Evolutionary conservation across 805 yeast genomes (phyloP).

Genomic region (Isabelozyma heimii): DNA sequence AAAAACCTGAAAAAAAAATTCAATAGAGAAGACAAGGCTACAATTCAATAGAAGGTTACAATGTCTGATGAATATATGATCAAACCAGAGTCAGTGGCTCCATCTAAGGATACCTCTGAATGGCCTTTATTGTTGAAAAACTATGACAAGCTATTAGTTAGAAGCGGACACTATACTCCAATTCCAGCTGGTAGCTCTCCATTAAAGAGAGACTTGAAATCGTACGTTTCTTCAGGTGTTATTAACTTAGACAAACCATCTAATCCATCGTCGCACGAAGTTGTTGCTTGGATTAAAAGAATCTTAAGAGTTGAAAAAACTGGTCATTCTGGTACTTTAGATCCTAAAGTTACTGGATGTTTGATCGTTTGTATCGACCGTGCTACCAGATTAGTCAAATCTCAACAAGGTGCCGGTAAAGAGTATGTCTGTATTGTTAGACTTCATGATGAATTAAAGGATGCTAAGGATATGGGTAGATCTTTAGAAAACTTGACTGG

Average conservation of each 20-base stretch:
- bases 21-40: neutral
- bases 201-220: constrained; percentile 85
- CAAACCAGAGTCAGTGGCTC: constrained; percentile 81
- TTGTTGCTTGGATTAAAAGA: constrained; percentile 98
- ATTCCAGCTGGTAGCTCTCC: constrained; percentile 96
- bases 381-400: constrained; percentile 96
- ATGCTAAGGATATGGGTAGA: constrained; percentile 84
- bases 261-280: constrained; percentile 98
- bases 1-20: constrained; percentile 5
- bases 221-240: constrained; percentile 91
- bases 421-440: constrained; percentile 98
- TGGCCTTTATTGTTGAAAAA: constrained; percentile 96
- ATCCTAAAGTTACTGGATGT: constrained; percentile 98
- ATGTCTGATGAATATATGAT: constrained; percentile 76
- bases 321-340: constrained; percentile 98
- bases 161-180: constrained; percentile 97
- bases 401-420: constrained; percentile 99
- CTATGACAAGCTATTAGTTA: constrained; percentile 89
- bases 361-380: constrained; percentile 96
- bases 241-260: constrained; percentile 97
- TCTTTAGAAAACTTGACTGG: constrained; percentile 93
- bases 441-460: constrained; percentile 89
- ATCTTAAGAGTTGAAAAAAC: constrained; percentile 94
- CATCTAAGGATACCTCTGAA: constrained; percentile 82
- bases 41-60: neutral